Conservation (phyloP, 1,284 basidiomycete species). For the Ustilago cynodontis region DNA sequence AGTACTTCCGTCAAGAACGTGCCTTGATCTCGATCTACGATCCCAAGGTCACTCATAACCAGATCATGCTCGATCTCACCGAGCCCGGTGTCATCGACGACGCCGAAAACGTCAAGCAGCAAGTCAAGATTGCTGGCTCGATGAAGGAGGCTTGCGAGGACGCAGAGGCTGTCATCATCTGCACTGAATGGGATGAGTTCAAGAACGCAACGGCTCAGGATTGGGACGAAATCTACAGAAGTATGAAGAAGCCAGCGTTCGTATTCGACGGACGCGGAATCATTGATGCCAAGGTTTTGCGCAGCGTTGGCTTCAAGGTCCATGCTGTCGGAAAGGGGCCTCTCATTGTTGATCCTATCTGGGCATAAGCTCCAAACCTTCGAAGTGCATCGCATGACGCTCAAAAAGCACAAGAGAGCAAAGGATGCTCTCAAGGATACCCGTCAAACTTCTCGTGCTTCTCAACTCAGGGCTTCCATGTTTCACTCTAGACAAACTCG, state of each 20-base stretch:
- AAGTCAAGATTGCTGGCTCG: constrained; percentile 81
- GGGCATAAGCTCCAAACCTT: constrained; percentile 36
- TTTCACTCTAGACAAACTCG: constrained; percentile 1
- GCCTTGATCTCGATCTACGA: constrained; percentile 91
- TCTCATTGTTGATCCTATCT: constrained; percentile 65
- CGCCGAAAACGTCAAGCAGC: constrained; percentile 80
- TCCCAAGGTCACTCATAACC: constrained; percentile 78
- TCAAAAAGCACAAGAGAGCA: neutral
- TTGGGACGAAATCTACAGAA: constrained; percentile 85
- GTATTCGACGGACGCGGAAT: constrained; percentile 88
- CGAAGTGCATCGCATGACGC: neutral
- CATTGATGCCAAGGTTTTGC: constrained; percentile 82
- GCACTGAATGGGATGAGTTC: constrained; percentile 85
- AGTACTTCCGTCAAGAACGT: constrained; percentile 90
- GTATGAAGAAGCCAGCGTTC: constrained; percentile 87
- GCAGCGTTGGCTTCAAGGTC: constrained; percentile 92
- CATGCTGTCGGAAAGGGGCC: constrained; percentile 70
- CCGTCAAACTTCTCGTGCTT: neutral
- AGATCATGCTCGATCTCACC: constrained; percentile 74
- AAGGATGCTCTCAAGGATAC: constrained; percentile 13
- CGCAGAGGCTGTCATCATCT: constrained; percentile 90
- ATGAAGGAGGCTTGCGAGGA: constrained; percentile 88
- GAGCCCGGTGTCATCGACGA: constrained; percentile 74
- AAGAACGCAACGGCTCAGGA: constrained; percentile 77
- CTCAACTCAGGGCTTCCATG: neutral